Conservation (phyloP, 768 basidiomycete genomes). For the Kwoniella pini region DNA sequence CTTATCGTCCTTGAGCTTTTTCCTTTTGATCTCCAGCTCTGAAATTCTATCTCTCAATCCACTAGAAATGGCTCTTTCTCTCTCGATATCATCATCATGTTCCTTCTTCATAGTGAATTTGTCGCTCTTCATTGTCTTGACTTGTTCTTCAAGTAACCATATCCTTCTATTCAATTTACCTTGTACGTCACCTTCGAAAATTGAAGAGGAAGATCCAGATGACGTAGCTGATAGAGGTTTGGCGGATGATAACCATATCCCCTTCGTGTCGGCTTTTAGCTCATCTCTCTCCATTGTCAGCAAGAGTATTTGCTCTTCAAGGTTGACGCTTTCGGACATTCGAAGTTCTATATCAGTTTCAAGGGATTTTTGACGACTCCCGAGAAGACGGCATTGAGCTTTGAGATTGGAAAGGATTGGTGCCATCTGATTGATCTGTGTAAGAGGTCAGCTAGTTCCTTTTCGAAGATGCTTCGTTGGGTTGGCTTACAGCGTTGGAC, state of each 20-base stretch:
- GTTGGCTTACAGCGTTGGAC: neutral
- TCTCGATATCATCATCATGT: conserved; percentile 19
- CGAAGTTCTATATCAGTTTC: neutral
- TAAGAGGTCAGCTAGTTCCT: neutral
- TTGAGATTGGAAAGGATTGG: conserved; percentile 2
- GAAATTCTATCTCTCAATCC: conserved; percentile 43
- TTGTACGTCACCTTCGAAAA: conserved; percentile 12
- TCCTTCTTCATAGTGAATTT: conserved; percentile 6
- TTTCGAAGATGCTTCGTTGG: neutral
- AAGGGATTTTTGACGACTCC: conserved; percentile 9
- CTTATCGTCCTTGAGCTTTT: conserved; percentile 10
- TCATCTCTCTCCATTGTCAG: conserved; percentile 21
- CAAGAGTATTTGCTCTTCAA: conserved; percentile 13
- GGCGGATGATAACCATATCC: conserved; percentile 6
- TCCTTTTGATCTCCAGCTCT: conserved; percentile 31
- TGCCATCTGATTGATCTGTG: conserved; percentile 9
- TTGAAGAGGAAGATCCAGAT: neutral
- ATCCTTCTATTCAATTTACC: conserved; percentile 27
- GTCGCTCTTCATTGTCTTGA: conserved; percentile 1
- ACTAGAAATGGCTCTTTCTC: conserved; percentile 27
- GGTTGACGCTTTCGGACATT: neutral
- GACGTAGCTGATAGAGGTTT: conserved; percentile 5
- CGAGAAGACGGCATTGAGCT: conserved; percentile 18
- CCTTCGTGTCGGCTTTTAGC: neutral
- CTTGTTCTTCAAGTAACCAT: conserved; percentile 26